Evolutionary conservation across 305 asterid species (phyloP), one percentile per base, ranked within the genome.

Genomic region (Plantago rigida): DNA sequence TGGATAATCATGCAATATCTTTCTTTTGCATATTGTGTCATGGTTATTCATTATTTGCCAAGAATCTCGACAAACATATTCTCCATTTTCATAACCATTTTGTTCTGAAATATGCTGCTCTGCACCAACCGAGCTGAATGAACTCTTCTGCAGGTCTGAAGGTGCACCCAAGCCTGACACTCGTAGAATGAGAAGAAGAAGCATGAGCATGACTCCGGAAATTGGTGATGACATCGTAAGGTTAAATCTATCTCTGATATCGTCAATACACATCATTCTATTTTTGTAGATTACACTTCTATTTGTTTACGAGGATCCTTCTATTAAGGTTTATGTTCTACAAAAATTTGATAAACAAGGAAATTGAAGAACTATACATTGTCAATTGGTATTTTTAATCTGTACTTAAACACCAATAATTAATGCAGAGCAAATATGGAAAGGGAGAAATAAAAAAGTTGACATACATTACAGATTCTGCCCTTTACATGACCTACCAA

Each of bases 221-320:
- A 85, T 93, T 70, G 85, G 97, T 74, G 99, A 93, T 78, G 97
- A 93, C 77, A 89, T 89, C 69, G 97, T 81, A 74, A 93, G 97
- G 97, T 93, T 73, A 79, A 74, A 73, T 68, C 65, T 65, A 71
- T 50, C 75, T 71, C 64, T 56, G 67, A 14, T 59, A 55, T 17
- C 46, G 26, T 67, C 50, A 57, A 42, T 2, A 29, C 55, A 9
- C 3, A 42, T 41, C 46, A 41, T 9, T 41, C 46, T 41, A 11
- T 41, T 41, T 36, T 10, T 9, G 46, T 41, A 41, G 46, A 41
- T 9, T 41, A 41, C 46, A 41, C 13, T 41, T 41, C 46, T 11
- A 41, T 41, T 41, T 41, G 1, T 41, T n/a, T n/a, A 13, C 19
- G 24, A 56, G 41, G 70, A 56, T 56, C 4, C 47, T 48, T 57